Evolutionary conservation across 2,329 filamentous ascomycete species (phyloP).

Genomic region (Aspergillus puulaauensis): DNA sequence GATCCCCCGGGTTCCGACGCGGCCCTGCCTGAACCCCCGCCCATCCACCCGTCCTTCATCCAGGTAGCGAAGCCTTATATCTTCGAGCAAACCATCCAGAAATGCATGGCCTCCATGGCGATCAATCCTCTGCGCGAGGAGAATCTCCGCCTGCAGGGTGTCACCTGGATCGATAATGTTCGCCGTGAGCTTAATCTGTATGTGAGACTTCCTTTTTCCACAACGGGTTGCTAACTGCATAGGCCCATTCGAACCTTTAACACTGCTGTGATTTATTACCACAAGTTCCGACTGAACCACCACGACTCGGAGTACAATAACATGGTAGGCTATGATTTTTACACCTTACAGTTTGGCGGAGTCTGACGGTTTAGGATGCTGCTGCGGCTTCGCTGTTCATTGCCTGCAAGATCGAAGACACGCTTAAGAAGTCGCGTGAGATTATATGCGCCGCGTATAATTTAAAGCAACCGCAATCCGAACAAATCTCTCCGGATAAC

Average conservation of each 20-base stretch:
- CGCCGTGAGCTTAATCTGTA: slow-evolving; percentile 76
- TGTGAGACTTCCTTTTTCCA: slow-evolving; percentile 30
- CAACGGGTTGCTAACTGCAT: slow-evolving; percentile 5
- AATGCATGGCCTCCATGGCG: slow-evolving; percentile 66
- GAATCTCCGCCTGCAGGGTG: slow-evolving; percentile 75
- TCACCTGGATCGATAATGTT: slow-evolving; percentile 85
- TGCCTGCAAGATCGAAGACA: slow-evolving; percentile 97
- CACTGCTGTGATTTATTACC: slow-evolving; percentile 88
- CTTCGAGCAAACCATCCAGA: slow-evolving; percentile 76
- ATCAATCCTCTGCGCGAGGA: slow-evolving; percentile 79
- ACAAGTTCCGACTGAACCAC: slow-evolving; percentile 86
- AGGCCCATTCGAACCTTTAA: slow-evolving; percentile 89
- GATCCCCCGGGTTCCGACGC: slow-evolving; percentile 14
- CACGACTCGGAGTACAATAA: slow-evolving; percentile 84
- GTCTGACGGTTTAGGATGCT: slow-evolving; percentile 61
- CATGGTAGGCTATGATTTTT: slow-evolving; percentile 38
- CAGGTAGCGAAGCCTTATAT: slow-evolving; percentile 72
- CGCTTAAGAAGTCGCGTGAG: slow-evolving; percentile 91
- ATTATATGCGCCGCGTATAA: slow-evolving; percentile 91
- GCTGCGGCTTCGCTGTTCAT: slow-evolving; percentile 86
- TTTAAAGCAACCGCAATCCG: slow-evolving; percentile 67
- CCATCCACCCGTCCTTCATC: slow-evolving; percentile 63
- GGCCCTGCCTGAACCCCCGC: slow-evolving; percentile 28
- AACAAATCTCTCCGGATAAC: slow-evolving; percentile 76
- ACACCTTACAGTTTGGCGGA: background rate